phyloP scores from a whole-genome alignment of 345 rosid genomes.

The Dipteronia dyeriana region DNA sequence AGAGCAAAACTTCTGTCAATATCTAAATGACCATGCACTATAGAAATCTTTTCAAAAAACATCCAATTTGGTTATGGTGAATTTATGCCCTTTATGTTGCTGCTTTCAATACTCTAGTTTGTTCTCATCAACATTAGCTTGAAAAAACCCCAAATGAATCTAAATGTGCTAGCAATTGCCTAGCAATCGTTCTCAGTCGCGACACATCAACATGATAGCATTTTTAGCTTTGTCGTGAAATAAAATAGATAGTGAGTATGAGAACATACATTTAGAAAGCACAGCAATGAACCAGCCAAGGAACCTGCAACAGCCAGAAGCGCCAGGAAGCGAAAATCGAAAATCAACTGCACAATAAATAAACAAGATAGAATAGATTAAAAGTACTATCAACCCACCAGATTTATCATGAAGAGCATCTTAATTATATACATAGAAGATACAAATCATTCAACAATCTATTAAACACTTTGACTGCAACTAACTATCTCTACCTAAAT shows the following conservation, averaged over 20 bases:
- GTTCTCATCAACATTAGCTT: too few relatives aligned
- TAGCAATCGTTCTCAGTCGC: too few relatives aligned
- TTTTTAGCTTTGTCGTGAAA: not conserved
- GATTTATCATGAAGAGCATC: constrained; percentile 1
- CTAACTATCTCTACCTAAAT: not conserved
- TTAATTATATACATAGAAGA: not conserved
- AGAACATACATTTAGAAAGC: constrained; percentile 80
- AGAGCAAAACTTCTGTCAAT: too few relatives aligned
- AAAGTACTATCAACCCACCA: not conserved
- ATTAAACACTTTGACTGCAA: too few relatives aligned
- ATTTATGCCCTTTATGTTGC: too few relatives aligned
- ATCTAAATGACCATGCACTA: not conserved
- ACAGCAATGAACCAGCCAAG: constrained; percentile 80
- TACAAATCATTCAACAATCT: too few relatives aligned
- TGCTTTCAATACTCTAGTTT: too few relatives aligned
- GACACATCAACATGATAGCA: too few relatives aligned
- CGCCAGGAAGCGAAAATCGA: constrained; percentile 89
- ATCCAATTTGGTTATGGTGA: too few relatives aligned
- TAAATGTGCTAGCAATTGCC: too few relatives aligned
- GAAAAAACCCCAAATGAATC: too few relatives aligned
- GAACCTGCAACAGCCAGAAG: constrained; percentile 85
- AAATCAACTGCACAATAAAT: constrained; percentile 56
- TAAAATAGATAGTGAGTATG: not conserved
- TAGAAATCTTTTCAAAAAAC: too few relatives aligned
- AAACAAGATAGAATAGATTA: not conserved